A percentile compares a stretch with the other conserved stretches of the same genome.
Conservation (phyloP, 1,139 yeast species). For the Tardiomyces depauwii region DNA sequence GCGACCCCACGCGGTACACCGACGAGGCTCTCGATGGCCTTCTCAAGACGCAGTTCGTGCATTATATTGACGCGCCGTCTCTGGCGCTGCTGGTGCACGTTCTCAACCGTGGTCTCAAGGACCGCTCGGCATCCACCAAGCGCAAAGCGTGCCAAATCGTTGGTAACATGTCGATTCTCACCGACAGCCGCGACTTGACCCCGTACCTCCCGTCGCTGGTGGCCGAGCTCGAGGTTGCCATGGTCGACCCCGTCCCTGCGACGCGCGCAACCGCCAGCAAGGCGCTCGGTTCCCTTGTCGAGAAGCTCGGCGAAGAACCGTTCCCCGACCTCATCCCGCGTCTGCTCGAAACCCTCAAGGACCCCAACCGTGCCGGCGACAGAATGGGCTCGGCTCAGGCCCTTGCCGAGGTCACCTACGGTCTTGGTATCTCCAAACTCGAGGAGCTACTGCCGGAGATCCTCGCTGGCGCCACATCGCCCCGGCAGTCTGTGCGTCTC, state of each 20-base stretch:
- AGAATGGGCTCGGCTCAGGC: constrained; percentile 98
- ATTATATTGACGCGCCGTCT: constrained; percentile 96
- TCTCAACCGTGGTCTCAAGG: constrained; percentile 89
- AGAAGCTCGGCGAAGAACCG: constrained; percentile 88
- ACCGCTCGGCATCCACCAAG: constrained; percentile 84
- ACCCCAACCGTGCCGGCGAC: constrained; percentile 78
- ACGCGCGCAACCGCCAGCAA: constrained; percentile 97
- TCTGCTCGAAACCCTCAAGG: constrained; percentile 63
- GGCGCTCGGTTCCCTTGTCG: constrained; percentile 93
- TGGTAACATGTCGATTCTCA: constrained; percentile 95
- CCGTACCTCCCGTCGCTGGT: constrained; percentile 76
- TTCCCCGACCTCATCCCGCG: constrained; percentile 90
- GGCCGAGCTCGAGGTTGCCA: constrained; percentile 76
- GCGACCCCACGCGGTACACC: constrained; percentile 87
- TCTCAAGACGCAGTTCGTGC: constrained; percentile 86
- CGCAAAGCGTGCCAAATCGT: constrained; percentile 96
- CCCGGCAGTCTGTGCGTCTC: constrained; percentile 67
- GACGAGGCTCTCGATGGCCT: constrained; percentile 80
- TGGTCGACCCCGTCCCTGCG: constrained; percentile 98
- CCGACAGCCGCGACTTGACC: constrained; percentile 72
- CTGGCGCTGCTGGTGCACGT: constrained; percentile 91
- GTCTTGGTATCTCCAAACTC: constrained; percentile 75
- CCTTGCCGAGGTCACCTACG: constrained; percentile 83
- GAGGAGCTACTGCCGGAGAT: constrained; percentile 82
- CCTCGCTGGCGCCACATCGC: constrained; percentile 56